Percentiles rank a stretch among this genome's conserved stretches.
phyloP scores from a whole-genome alignment of 306 rosid genomes.

The Medicago arabica region DNA sequence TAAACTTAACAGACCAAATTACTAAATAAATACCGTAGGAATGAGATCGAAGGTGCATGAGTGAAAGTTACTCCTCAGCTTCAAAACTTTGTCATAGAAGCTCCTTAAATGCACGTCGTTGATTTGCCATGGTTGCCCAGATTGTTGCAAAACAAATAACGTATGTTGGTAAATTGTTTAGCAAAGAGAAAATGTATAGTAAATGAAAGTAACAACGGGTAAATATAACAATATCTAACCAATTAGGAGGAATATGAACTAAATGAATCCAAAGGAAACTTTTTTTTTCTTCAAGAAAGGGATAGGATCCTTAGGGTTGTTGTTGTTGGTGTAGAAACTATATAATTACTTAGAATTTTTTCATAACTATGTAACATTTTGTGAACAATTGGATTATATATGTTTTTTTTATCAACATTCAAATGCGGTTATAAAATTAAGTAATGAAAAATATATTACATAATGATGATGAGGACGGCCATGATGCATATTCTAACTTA shows the following conservation, averaged over 20 bases:
- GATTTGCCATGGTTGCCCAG: background rate
- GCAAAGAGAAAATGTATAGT: too few species aligned
- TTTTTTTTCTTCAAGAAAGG: background rate
- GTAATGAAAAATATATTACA: too few species aligned
- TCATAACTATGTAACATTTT: too few species aligned
- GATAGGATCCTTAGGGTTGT: too few species aligned
- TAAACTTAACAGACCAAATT: background rate
- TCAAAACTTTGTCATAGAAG: background rate
- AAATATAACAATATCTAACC: background rate
- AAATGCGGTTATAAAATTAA: too few species aligned
- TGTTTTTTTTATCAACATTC: too few species aligned
- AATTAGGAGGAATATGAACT: background rate
- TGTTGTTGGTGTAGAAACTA: too few species aligned
- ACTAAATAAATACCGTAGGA: background rate
- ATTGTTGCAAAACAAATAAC: background rate
- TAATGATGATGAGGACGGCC: too few species aligned
- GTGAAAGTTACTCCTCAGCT: background rate
- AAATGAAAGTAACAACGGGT: background rate
- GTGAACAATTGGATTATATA: too few species aligned
- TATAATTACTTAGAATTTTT: too few species aligned
- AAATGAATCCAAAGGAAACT: background rate
- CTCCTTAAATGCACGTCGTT: background rate
- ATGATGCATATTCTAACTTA: too few species aligned
- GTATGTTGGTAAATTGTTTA: too few species aligned
- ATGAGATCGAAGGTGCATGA: background rate